These are phyloP conservation scores for Macaranga tanarius DNA, from an alignment of 441 rosid species.

Conservation along the genomic window DNA sequence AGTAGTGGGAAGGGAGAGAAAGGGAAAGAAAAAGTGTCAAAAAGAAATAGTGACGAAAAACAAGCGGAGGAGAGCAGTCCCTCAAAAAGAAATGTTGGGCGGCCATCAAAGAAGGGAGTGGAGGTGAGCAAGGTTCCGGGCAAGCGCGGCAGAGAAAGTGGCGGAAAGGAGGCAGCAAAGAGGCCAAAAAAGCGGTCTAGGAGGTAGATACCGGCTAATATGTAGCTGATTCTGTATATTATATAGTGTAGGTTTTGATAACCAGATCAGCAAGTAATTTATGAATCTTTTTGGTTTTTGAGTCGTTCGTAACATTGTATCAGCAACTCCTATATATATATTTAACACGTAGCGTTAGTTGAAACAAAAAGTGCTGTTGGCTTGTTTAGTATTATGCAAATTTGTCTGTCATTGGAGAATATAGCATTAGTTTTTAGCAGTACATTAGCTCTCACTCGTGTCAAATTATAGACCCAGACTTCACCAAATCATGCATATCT, in stretches of 20 bases:
- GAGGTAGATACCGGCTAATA: conserved; percentile 26
- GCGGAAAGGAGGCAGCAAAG: conserved; percentile 34
- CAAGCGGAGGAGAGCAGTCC: conserved; percentile 45
- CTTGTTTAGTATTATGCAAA: neutral
- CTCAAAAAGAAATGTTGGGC: conserved; percentile 42
- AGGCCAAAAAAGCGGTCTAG: conserved; percentile 44
- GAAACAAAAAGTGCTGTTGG: neutral
- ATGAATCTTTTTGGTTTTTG: neutral
- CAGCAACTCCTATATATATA: conserved; percentile 5
- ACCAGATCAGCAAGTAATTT: neutral
- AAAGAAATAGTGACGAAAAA: conserved; percentile 34
- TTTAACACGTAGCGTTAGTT: neutral
- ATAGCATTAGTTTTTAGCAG: neutral
- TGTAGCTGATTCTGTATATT: conserved; percentile 11
- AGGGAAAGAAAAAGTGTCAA: conserved; percentile 38
- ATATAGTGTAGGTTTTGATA: neutral
- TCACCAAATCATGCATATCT: too few species aligned
- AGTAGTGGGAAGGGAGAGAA: conserved; percentile 33
- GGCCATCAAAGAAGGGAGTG: conserved; percentile 44
- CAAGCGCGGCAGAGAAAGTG: conserved; percentile 47
- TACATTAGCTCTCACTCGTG: too few species aligned
- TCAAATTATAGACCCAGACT: too few species aligned
- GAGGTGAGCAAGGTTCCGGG: conserved; percentile 22
- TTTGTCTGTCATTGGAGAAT: neutral
- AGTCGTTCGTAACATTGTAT: conserved; percentile 9